Conservation (phyloP, 352 stramenopile genomes). For the Blastocystis sp. region DNA sequence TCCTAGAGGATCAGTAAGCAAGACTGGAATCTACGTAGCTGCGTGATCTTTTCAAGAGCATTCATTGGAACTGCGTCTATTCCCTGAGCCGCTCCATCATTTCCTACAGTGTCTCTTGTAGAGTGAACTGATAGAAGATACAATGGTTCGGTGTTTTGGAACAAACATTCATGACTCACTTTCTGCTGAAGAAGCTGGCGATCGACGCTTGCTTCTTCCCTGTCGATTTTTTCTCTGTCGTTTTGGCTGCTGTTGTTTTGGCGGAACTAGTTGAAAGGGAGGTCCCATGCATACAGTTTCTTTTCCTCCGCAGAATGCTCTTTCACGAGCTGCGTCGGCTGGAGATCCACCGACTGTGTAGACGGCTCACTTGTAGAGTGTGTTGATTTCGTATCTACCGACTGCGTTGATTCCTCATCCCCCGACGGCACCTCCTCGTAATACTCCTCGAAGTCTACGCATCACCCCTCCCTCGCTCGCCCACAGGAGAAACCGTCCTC, state of each 20-base stretch:
- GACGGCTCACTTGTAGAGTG: too few species aligned
- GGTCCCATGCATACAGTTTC: not conserved
- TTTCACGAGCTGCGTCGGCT: too few species aligned
- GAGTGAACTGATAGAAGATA: too few species aligned
- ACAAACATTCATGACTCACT: constrained; percentile 21
- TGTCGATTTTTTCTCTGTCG: not conserved
- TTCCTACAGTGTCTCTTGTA: not conserved
- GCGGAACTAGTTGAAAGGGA: not conserved
- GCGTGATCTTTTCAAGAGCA: constrained; percentile 9
- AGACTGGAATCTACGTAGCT: not conserved
- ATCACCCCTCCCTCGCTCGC: not conserved
- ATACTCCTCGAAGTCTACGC: constrained; percentile 32
- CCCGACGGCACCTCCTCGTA: not conserved
- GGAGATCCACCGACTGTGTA: too few species aligned
- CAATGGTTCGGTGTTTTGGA: too few species aligned
- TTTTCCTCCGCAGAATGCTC: not conserved
- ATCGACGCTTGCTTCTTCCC: constrained; percentile 42
- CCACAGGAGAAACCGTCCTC: constrained; percentile 3
- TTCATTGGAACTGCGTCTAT: not conserved
- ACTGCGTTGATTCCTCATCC: too few species aligned
- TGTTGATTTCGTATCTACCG: too few species aligned
- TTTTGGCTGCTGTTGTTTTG: not conserved
- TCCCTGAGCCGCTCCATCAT: not conserved
- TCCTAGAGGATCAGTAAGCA: not conserved
- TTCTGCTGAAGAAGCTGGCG: constrained; percentile 48